Percentiles rank a stretch among this genome's conserved stretches.
These are phyloP conservation scores for Phytophthora sansomeana DNA, from an alignment of 352 stramenopile species.

Conservation along the genomic window DNA sequence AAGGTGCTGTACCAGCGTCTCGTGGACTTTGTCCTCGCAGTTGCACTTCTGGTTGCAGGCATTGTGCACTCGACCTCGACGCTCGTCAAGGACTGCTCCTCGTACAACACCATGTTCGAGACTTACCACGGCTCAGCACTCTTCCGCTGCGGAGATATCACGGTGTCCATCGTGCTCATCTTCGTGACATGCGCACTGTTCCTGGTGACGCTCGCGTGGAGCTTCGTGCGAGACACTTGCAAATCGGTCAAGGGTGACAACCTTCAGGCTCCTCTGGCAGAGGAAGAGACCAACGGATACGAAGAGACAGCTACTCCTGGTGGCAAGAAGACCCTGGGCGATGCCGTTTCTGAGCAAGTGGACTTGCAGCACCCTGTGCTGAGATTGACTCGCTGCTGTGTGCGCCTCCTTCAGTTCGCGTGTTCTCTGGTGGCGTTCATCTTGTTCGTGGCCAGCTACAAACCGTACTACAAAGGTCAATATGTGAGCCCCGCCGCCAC, in stretches of 20 bases:
- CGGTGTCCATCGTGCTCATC: slow-evolving; percentile 31
- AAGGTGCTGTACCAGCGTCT: slow-evolving; percentile 30
- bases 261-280: not conserved
- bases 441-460: slow-evolving; percentile 35
- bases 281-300: slow-evolving; percentile 3
- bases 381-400: slow-evolving; percentile 22
- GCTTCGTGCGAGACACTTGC: slow-evolving; percentile 18
- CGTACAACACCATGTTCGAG: slow-evolving; percentile 34
- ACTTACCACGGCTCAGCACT: slow-evolving; percentile 23
- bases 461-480: slow-evolving; percentile 46
- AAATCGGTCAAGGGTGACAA: slow-evolving; percentile 10
- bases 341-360: not conserved
- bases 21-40: slow-evolving; percentile 24
- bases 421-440: slow-evolving; percentile 31
- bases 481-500: slow-evolving; percentile 41
- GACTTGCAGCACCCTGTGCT: slow-evolving; percentile 31
- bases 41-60: slow-evolving; percentile 25
- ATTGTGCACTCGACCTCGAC: slow-evolving; percentile 30
- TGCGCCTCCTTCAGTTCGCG: slow-evolving; percentile 37
- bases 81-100: slow-evolving; percentile 13
- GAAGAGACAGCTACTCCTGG: not conserved
- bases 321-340: slow-evolving; percentile 5
- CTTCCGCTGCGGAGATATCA: slow-evolving; percentile 45
- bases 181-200: slow-evolving; percentile 40
- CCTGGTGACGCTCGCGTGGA: slow-evolving; percentile 24